Conservation (phyloP, 2,329 filamentous ascomycete genomes). For the Colletotrichum orbiculare region DNA sequence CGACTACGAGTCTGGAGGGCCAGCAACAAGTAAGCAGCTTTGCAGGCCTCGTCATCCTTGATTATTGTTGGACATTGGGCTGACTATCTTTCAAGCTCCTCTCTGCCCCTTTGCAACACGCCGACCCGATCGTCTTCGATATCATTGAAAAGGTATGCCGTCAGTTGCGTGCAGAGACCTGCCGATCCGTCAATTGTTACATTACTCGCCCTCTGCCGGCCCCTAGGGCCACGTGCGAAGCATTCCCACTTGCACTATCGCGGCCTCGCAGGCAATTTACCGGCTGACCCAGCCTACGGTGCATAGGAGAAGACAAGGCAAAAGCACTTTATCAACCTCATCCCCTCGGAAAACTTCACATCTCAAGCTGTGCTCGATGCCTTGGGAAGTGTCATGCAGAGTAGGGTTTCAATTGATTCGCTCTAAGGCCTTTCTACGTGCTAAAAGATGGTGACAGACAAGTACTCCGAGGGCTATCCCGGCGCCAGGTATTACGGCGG, state of each 20-base stretch:
- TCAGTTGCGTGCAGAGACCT: slow-evolving; percentile 1
- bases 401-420: slow-evolving; percentile 58
- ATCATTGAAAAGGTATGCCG: slow-evolving; percentile 86
- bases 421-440: neutral
- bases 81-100: slow-evolving; percentile 71
- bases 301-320: slow-evolving; percentile 90
- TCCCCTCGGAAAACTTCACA: slow-evolving; percentile 95
- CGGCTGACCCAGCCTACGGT: slow-evolving; percentile 17
- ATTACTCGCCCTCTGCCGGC: too few species aligned
- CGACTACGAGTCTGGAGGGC: slow-evolving; percentile 62
- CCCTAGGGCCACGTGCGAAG: too few species aligned
- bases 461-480: slow-evolving; percentile 98
- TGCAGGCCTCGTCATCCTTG: neutral
- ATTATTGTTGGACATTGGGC: neutral
- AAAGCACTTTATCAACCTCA: slow-evolving; percentile 98
- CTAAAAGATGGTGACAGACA: slow-evolving; percentile 69
- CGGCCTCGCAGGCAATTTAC: too few species aligned
- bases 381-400: slow-evolving; percentile 94
- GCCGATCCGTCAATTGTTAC: too few species aligned
- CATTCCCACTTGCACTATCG: too few species aligned
- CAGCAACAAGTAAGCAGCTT: slow-evolving; percentile 67
- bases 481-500: slow-evolving; percentile 97
- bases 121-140: slow-evolving; percentile 86
- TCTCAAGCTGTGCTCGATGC: slow-evolving; percentile 93
- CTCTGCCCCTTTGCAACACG: slow-evolving; percentile 80